Percentiles rank a stretch among this genome's conserved stretches.
These are phyloP conservation scores for Ceratobasidium sp. DNA, from an alignment of 1,284 basidiomycete species.

Conservation along the genomic window DNA sequence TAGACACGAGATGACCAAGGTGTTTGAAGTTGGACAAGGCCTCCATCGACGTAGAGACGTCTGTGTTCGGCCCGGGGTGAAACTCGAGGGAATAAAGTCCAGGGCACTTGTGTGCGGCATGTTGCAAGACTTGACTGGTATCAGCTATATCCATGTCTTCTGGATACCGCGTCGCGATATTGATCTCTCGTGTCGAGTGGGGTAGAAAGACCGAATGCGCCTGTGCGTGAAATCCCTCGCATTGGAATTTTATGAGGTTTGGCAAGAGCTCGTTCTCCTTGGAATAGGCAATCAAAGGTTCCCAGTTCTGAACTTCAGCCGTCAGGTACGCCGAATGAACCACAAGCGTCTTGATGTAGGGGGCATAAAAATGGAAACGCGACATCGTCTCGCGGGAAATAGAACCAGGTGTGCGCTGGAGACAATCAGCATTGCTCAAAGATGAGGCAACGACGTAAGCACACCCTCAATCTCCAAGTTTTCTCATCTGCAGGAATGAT, in stretches of 20 bases:
- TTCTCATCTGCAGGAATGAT: not conserved
- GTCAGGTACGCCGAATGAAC: not conserved
- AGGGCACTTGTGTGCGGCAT: no score
- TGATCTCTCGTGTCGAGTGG: not conserved
- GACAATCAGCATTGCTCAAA: not conserved
- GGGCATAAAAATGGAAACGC: conserved; percentile 8
- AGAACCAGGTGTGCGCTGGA: not conserved
- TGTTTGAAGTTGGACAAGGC: not conserved
- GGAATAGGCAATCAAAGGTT: not conserved
- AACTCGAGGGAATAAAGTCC: not conserved
- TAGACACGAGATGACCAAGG: not conserved
- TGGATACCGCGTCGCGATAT: not conserved
- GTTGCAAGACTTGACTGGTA: no score
- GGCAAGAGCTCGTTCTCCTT: no score
- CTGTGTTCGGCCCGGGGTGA: not conserved
- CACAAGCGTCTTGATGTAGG: not conserved
- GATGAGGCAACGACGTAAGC: not conserved
- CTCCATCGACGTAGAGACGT: no score
- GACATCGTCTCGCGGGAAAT: not conserved
- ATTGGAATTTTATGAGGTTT: not conserved
- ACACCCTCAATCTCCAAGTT: not conserved
- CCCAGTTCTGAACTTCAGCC: not conserved
- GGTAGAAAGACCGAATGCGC: not conserved
- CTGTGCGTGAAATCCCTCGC: not conserved
- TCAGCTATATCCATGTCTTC: no score